A percentile compares a stretch with the other conserved stretches of the same genome.
Evolutionary conservation across 2,329 filamentous ascomycete genomes (phyloP).

Genomic region (Teratosphaeria destructans): DNA sequence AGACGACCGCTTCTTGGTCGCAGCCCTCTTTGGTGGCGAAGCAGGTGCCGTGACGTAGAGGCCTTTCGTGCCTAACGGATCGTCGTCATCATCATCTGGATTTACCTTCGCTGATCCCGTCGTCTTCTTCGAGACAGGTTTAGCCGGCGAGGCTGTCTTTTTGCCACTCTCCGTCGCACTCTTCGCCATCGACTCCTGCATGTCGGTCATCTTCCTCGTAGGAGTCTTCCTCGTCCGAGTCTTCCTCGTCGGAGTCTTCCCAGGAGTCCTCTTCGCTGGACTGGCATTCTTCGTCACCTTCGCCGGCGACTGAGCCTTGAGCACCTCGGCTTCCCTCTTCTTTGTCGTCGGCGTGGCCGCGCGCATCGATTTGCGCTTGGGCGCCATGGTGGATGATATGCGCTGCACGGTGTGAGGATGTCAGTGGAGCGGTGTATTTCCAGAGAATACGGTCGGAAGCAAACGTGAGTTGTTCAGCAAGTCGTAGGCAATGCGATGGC

Average conservation of each 20-base stretch:
- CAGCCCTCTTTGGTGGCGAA: background rate
- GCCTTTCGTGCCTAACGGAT: background rate
- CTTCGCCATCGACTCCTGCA: background rate
- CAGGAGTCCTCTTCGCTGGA: background rate
- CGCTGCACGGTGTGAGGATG: background rate
- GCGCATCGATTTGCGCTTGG: slow-evolving; percentile 1
- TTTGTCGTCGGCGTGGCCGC: background rate
- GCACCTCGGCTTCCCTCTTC: background rate
- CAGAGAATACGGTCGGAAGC: background rate
- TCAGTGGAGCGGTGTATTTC: background rate
- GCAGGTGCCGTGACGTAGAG: background rate
- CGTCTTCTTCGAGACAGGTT: background rate
- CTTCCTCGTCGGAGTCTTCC: background rate
- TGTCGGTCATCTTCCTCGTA: background rate
- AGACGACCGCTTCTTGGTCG: background rate
- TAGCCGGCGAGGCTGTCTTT: background rate
- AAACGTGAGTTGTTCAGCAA: background rate
- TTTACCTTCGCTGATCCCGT: background rate
- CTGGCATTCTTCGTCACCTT: background rate
- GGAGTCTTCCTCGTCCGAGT: background rate
- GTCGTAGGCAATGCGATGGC: background rate
- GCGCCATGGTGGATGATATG: background rate
- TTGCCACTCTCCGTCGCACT: background rate
- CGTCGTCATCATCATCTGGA: background rate
- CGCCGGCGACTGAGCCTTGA: background rate